Base-by-base conservation (phyloP, 225 moss, liverwort and hornwort genomes). In the Pleurozium schreberi region DNA sequence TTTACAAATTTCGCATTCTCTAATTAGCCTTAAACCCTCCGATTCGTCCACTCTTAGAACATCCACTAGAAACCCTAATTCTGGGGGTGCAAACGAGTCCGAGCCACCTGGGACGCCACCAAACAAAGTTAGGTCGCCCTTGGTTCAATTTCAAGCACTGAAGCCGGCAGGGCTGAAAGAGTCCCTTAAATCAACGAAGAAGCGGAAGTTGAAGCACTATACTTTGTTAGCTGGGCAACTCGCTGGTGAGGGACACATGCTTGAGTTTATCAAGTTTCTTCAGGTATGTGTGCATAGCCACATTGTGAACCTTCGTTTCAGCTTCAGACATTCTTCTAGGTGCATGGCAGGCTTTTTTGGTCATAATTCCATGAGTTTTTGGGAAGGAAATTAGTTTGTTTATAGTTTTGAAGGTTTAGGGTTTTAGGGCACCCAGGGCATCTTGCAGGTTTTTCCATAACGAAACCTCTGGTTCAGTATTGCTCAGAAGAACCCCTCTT, bases 241-340 rank as follows among this genome's bases (percentile, higher is more conserved):
- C 47, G 96, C 96, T 49, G 92, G 89, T n/a, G 98, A 95, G 78
- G 96, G 98, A 63, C 86, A 92, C 85, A 85, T 96, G 84, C 74
- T 94, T 66, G 94, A 96, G 88, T 92, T 98, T 87, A 84, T 91
- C 49, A 92, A 93, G 82, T 87, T 94, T 87, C 93, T 93, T 53
- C 89, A 93, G 93, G 93, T 94, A 78, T 68, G 88, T 86, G 53
- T 81, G 79, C 50, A 70, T 70, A 69, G 68, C 84, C 58, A 62
- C 55, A 75, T 61, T 88, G 45, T 53, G 45, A 18, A 38, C 30
- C 42, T 43, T 84, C 65, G 50, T 90, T 83, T 78, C 40, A 79
- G 12, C 81, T 59, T 75, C 55, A 76, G 86, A 43, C 68, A 63
- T 84, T 84, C 52, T 64, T 49, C 52, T 11, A 81, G 69, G 73